phyloP scores from a whole-genome alignment of 495 filamentous ascomycete genomes.

The Hypoxylon cercidicola region DNA sequence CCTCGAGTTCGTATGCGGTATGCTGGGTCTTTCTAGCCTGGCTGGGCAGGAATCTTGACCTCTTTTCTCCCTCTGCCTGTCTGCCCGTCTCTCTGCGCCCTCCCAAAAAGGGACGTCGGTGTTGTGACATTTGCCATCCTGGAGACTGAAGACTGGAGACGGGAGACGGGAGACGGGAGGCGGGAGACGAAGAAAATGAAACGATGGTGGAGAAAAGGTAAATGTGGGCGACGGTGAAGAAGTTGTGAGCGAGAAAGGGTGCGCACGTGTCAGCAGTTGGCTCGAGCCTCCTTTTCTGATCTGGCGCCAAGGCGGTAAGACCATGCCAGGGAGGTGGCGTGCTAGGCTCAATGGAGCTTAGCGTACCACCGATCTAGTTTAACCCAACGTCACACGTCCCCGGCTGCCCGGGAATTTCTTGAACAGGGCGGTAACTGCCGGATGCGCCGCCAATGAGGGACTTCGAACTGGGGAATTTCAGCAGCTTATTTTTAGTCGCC shows the following conservation, averaged over 20 bases:
- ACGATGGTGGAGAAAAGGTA: conserved; percentile 26
- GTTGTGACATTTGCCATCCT: conserved; percentile 31
- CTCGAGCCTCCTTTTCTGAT: conserved; percentile 32
- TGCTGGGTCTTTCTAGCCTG: conserved; percentile 9
- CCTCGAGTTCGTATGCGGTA: conserved; percentile 14
- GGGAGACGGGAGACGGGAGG: too few species aligned
- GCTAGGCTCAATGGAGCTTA: conserved; percentile 20
- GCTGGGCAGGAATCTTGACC: conserved; percentile 25
- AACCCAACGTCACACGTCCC: conserved; percentile 43
- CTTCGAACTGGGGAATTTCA: conserved; percentile 16
- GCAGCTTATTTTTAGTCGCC: conserved; percentile 33
- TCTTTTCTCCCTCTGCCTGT: neutral
- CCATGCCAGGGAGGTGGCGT: conserved; percentile 23
- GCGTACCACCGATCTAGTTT: conserved; percentile 41
- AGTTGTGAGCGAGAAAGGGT: conserved; percentile 22
- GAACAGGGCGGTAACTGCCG: conserved; percentile 40
- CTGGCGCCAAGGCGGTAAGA: conserved; percentile 36
- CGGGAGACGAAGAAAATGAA: conserved; percentile 1
- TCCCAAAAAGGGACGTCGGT: conserved; percentile 13
- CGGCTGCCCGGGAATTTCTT: conserved; percentile 27
- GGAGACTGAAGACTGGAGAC: neutral
- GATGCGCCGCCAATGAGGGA: conserved; percentile 35
- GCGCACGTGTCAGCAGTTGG: conserved; percentile 15
- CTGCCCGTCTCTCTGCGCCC: neutral
- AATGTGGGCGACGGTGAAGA: conserved; percentile 43